A percentile compares a stretch with the other conserved stretches of the same genome.
phyloP scores from a whole-genome alignment of 1,284 basidiomycete genomes.

The Taiwanofungus camphoratus region DNA sequence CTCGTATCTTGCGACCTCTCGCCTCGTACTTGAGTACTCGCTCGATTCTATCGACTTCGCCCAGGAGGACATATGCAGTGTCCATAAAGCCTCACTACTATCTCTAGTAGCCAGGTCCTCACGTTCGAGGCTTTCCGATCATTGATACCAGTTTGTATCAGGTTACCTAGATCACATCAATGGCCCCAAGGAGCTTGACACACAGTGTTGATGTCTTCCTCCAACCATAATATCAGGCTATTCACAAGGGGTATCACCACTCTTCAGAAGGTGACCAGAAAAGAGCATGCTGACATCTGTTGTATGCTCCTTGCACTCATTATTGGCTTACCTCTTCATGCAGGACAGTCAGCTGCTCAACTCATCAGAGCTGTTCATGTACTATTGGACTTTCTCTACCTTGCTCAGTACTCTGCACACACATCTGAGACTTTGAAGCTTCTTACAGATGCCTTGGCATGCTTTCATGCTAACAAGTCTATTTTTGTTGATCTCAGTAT shows the following conservation, averaged over 20 bases:
- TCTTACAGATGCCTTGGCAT: constrained; percentile 16
- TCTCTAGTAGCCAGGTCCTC: too few species aligned
- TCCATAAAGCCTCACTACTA: too few species aligned
- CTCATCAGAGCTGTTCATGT: constrained; percentile 18
- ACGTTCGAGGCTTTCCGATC: too few species aligned
- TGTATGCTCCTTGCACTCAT: constrained; percentile 16
- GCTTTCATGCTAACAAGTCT: constrained; percentile 29
- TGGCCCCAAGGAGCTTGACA: constrained; percentile 37
- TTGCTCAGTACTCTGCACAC: constrained; percentile 25
- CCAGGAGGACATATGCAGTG: too few species aligned
- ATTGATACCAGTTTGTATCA: too few species aligned
- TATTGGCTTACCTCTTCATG: constrained; percentile 11
- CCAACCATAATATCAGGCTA: constrained; percentile 31
- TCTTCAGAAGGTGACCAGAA: constrained; percentile 14
- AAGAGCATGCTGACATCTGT: constrained; percentile 20
- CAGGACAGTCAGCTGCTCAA: constrained; percentile 2
- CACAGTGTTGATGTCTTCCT: constrained; percentile 26
- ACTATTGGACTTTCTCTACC: constrained; percentile 22
- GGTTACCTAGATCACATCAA: too few species aligned
- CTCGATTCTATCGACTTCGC: too few species aligned
- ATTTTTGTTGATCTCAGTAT: constrained; percentile 24
- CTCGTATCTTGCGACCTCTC: too few species aligned
- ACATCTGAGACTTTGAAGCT: constrained; percentile 17
- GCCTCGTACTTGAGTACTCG: too few species aligned
- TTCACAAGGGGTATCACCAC: constrained; percentile 35